phyloP scores from a whole-genome alignment of 345 rosid species.

The Eucalyptus melliodora region DNA sequence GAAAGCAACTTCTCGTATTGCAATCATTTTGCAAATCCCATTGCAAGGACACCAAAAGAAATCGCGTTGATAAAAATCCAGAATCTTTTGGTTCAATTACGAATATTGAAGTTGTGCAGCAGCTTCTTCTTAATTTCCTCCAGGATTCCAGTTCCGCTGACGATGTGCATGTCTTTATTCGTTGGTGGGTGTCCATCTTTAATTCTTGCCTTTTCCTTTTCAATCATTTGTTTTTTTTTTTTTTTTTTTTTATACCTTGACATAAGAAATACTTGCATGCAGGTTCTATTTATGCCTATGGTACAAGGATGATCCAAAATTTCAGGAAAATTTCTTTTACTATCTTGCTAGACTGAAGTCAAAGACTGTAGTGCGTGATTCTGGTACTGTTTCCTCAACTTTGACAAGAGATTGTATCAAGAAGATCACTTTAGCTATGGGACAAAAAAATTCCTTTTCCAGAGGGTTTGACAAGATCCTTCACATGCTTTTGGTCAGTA shows the following conservation, averaged over 20 bases:
- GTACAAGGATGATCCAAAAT: conserved; percentile 86
- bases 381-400: conserved; percentile 43
- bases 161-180: conserved; percentile 69
- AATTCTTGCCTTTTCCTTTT: not conserved
- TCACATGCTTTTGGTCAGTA: conserved; percentile 90
- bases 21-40: conserved; percentile 66
- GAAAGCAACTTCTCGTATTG: conserved; percentile 77
- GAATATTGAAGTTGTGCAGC: conserved; percentile 72
- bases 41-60: conserved; percentile 26
- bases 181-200: conserved; percentile 50
- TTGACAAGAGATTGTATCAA: conserved; percentile 66
- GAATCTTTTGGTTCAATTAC: conserved; percentile 30
- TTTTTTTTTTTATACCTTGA: not conserved
- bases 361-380: conserved; percentile 67
- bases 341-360: conserved; percentile 76
- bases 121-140: conserved; percentile 85
- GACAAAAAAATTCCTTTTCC: conserved; percentile 85
- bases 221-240: conserved; percentile 1
- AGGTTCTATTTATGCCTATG: conserved; percentile 94
- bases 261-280: conserved; percentile 12
- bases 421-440: conserved; percentile 77
- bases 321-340: conserved; percentile 55
- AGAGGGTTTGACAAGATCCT: conserved; percentile 98
- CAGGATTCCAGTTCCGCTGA: conserved; percentile 75
- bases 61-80: conserved; percentile 14